phyloP scores from a whole-genome alignment of 352 stramenopile species.

The Pseudoperonospora humuli region DNA sequence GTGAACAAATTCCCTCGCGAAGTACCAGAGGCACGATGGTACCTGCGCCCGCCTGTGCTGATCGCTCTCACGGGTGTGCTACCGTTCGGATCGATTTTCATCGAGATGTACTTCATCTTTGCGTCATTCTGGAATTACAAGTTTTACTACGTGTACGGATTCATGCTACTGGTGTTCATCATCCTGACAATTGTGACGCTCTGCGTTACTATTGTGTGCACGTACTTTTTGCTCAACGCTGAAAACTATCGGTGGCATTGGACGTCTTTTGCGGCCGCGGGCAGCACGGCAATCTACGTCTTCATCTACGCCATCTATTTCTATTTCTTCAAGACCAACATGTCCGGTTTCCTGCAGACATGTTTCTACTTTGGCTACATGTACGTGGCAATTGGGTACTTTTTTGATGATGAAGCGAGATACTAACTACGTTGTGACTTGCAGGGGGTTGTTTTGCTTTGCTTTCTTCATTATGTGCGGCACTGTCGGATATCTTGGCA shows the following conservation, averaged over 20 bases:
- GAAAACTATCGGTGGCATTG: constrained; percentile 99
- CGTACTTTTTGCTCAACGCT: constrained; percentile 98
- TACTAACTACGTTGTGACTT: constrained; percentile 8
- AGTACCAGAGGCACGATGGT: constrained; percentile 73
- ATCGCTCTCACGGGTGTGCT: constrained; percentile 94
- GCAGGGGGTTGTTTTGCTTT: constrained; percentile 87
- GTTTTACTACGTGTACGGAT: constrained; percentile 99
- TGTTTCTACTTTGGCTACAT: constrained; percentile 99
- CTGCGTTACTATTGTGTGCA: constrained; percentile 98
- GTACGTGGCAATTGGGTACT: constrained; percentile 33
- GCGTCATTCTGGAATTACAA: constrained; percentile 99
- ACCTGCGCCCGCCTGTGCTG: constrained; percentile 79
- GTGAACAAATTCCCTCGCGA: constrained; percentile 96
- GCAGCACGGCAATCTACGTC: constrained; percentile 93
- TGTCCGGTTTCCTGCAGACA: constrained; percentile 97
- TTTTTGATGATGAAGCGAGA: neutral
- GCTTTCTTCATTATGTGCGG: constrained; percentile 91
- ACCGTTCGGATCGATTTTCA: constrained; percentile 99
- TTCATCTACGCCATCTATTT: constrained; percentile 99
- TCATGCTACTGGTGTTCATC: constrained; percentile 96
- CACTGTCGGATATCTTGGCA: constrained; percentile 86
- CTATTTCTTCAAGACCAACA: constrained; percentile 99
- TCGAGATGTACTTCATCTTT: constrained; percentile 99
- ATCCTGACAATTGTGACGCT: constrained; percentile 97
- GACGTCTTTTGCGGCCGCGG: constrained; percentile 93